Conservation (phyloP, 345 rosid genomes). For the Reutealis trisperma region DNA sequence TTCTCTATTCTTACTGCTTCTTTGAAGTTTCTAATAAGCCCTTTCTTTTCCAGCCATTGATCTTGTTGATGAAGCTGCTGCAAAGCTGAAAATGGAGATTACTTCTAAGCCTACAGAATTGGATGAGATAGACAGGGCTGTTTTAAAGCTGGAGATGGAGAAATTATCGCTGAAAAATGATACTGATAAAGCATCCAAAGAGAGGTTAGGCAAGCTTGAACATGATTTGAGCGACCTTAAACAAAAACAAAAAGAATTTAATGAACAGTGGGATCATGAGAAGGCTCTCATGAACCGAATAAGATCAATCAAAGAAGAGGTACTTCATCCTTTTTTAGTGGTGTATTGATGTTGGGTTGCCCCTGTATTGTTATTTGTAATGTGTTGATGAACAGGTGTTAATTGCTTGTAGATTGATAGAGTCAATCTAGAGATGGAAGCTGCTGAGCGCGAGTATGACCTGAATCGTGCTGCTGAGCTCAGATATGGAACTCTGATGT, state of each 20-base stretch:
- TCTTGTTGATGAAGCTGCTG: conserved; percentile 96
- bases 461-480: conserved; percentile 89
- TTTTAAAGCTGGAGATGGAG: conserved; percentile 93
- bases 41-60: conserved; percentile 73
- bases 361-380: not conserved
- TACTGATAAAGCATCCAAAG: conserved; percentile 81
- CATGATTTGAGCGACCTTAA: conserved; percentile 60
- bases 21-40: conserved; percentile 10
- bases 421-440: conserved; percentile 89
- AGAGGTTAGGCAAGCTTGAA: conserved; percentile 77
- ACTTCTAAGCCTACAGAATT: conserved; percentile 94
- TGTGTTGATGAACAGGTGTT: conserved; percentile 16
- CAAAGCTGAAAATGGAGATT: conserved; percentile 97
- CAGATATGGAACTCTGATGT: conserved; percentile 77
- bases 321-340: conserved; percentile 18
- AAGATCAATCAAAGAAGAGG: conserved; percentile 91
- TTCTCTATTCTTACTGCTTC: not conserved
- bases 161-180: conserved; percentile 82
- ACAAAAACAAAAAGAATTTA: conserved; percentile 68
- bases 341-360: not conserved
- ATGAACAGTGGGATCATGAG: conserved; percentile 73
- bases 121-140: conserved; percentile 85
- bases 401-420: conserved; percentile 66
- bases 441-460: conserved; percentile 92
- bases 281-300: conserved; percentile 73